Evolutionary conservation across 2,329 filamentous ascomycete genomes (phyloP).

Genomic region (Colletotrichum shisoi): DNA sequence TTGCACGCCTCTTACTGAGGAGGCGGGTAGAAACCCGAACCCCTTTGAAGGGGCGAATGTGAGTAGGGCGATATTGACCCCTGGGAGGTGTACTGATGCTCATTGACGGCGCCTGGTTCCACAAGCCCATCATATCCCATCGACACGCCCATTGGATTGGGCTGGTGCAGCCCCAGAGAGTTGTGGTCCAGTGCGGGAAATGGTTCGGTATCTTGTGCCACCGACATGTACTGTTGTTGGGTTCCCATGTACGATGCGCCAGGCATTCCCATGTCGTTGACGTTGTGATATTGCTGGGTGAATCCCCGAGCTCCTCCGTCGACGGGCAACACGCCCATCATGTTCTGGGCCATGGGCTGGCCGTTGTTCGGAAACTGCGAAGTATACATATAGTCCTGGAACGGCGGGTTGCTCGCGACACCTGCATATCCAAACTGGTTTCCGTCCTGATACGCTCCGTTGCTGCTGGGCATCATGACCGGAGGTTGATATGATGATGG

Average conservation of each 20-base stretch:
- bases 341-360: conserved; percentile 21
- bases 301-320: conserved; percentile 36
- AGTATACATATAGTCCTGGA: conserved; percentile 28
- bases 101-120: conserved; percentile 45
- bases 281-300: conserved; percentile 42
- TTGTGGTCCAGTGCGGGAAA: conserved; percentile 49
- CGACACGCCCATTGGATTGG: conserved; percentile 38
- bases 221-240: conserved; percentile 46
- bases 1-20: conserved; percentile 27
- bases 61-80: conserved; percentile 56
- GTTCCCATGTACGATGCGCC: conserved; percentile 43
- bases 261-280: conserved; percentile 46
- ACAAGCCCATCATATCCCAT: conserved; percentile 49
- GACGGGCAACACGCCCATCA: conserved; percentile 27
- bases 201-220: conserved; percentile 47
- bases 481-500: conserved; percentile 25
- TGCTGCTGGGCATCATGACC: conserved; percentile 8
- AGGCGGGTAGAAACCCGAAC: conserved; percentile 49
- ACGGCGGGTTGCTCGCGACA: conserved; percentile 15
- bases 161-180: conserved; percentile 50
- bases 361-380: conserved; percentile 20
- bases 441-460: conserved; percentile 2
- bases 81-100: conserved; percentile 51
- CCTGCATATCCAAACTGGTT: conserved; percentile 17
- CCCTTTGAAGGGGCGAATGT: conserved; percentile 53